Conservation (phyloP, 768 basidiomycete genomes). For the Leccinum fibrillosum region DNA sequence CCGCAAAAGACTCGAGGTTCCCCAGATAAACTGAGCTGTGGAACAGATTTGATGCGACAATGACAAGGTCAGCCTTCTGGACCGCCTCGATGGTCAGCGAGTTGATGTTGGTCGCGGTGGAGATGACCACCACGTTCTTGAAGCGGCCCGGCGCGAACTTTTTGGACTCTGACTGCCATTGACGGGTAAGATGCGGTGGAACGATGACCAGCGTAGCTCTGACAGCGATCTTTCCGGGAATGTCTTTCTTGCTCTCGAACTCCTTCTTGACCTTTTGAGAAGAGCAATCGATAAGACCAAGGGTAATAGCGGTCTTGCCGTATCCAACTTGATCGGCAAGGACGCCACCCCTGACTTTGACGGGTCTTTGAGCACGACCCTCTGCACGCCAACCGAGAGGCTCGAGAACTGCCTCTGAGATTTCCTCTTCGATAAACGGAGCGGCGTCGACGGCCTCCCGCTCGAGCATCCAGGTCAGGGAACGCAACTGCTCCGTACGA, state of each 20-base stretch:
- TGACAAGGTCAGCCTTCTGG: constrained; percentile 78
- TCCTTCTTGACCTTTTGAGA: constrained; percentile 54
- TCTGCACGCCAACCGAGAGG: constrained; percentile 94
- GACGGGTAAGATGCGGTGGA: constrained; percentile 84
- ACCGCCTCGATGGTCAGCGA: constrained; percentile 67
- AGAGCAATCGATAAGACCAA: constrained; percentile 81
- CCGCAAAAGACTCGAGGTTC: constrained; percentile 72
- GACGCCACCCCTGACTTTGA: constrained; percentile 81
- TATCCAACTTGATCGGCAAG: constrained; percentile 96
- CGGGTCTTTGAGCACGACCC: constrained; percentile 76
- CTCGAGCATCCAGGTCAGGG: constrained; percentile 87
- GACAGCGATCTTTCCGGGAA: constrained; percentile 64
- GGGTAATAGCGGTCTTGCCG: constrained; percentile 93
- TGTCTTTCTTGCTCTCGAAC: constrained; percentile 45
- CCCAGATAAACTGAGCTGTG: constrained; percentile 71
- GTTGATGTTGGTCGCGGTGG: constrained; percentile 70
- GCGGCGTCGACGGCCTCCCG: constrained; percentile 64
- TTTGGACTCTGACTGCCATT: constrained; percentile 83
- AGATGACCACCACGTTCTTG: constrained; percentile 57
- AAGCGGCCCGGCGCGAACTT: constrained; percentile 63
- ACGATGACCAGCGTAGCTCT: constrained; percentile 84
- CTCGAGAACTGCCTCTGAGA: constrained; percentile 83
- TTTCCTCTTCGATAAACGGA: constrained; percentile 91
- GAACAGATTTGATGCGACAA: constrained; percentile 86
- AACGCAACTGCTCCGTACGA: constrained; percentile 84